A percentile compares a stretch with the other conserved stretches of the same genome.
Evolutionary conservation across 306 rosid species (phyloP).

Genomic region (Prunus mume): DNA sequence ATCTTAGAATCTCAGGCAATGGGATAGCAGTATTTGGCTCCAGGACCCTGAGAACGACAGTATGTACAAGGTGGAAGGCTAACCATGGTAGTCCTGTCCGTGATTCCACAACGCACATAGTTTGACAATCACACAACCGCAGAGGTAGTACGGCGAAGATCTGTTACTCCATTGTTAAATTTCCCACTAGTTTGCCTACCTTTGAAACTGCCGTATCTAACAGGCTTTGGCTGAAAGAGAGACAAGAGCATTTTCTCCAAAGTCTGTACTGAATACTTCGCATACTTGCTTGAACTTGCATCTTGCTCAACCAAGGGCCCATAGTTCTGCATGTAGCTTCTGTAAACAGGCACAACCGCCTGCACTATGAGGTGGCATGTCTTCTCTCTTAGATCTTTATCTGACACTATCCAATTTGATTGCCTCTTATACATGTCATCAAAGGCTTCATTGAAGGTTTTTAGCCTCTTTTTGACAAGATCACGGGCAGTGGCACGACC

Average conservation of each 20-base stretch:
- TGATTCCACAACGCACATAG: constrained; percentile 19
- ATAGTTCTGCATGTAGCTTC: constrained; percentile 98
- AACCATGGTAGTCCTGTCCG: constrained; percentile 24
- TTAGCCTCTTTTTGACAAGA: constrained; percentile 92
- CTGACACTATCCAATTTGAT: constrained; percentile 67
- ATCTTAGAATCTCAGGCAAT: constrained; percentile 30
- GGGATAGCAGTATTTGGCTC: constrained; percentile 16
- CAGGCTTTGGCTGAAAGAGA: constrained; percentile 78
- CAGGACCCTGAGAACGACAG: constrained; percentile 32
- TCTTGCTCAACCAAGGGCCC: constrained; percentile 99
- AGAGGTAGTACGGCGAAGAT: constrained; percentile 81
- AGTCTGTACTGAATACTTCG: constrained; percentile 76
- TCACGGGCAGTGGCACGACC: constrained; percentile 99
- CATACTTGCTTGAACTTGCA: constrained; percentile 71
- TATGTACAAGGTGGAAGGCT: constrained; percentile 43
- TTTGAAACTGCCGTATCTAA: constrained; percentile 71
- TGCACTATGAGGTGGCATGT: constrained; percentile 90
- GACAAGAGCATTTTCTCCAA: constrained; percentile 83
- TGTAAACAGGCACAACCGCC: constrained; percentile 90
- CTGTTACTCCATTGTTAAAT: constrained; percentile 54
- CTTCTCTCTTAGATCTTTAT: constrained; percentile 82
- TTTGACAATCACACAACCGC: constrained; percentile 54
- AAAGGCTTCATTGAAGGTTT: constrained; percentile 78
- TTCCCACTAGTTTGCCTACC: constrained; percentile 67
- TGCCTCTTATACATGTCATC: constrained; percentile 82